Evolutionary conservation across 495 filamentous ascomycete species (phyloP).

Genomic region (Aspergillus nanangensis): DNA sequence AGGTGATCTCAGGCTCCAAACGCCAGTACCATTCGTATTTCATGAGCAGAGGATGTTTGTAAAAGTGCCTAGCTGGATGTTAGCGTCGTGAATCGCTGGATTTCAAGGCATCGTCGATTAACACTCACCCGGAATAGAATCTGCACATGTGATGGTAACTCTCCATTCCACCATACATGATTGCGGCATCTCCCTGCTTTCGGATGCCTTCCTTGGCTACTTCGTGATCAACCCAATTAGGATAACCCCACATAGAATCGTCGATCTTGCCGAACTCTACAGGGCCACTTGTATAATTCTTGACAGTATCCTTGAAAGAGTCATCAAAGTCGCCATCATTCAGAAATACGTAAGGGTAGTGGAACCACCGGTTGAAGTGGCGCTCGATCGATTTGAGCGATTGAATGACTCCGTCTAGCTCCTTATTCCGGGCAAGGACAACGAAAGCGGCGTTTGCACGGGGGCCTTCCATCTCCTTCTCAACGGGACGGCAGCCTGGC

Average conservation of each 20-base stretch:
- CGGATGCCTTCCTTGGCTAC: slow-evolving; percentile 92
- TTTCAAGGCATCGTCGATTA: slow-evolving; percentile 10
- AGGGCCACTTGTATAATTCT: slow-evolving; percentile 78
- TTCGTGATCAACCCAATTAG: slow-evolving; percentile 90
- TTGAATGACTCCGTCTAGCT: slow-evolving; percentile 91
- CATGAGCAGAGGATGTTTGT: slow-evolving; percentile 89
- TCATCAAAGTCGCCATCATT: slow-evolving; percentile 97
- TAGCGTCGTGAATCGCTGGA: slow-evolving; percentile 7
- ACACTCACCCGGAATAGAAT: slow-evolving; percentile 95
- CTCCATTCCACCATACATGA: slow-evolving; percentile 99
- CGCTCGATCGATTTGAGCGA: slow-evolving; percentile 97
- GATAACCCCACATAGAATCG: slow-evolving; percentile 88
- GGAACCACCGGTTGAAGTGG: slow-evolving; percentile 98
- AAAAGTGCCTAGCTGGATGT: slow-evolving; percentile 69
- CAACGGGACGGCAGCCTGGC: slow-evolving; percentile 73
- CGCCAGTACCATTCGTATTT: slow-evolving; percentile 99
- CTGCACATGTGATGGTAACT: slow-evolving; percentile 98
- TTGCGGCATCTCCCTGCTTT: slow-evolving; percentile 94
- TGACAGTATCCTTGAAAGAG: slow-evolving; percentile 81
- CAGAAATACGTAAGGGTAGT: slow-evolving; percentile 98
- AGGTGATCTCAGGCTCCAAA: slow-evolving; percentile 98
- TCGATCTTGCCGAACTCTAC: slow-evolving; percentile 97
- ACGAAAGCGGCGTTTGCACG: slow-evolving; percentile 94
- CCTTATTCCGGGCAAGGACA: slow-evolving; percentile 93
- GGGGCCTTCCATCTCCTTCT: slow-evolving; percentile 53